Base-by-base conservation (phyloP, 2,329 filamentous ascomycete genomes). In the Lojkania enalia region DNA sequence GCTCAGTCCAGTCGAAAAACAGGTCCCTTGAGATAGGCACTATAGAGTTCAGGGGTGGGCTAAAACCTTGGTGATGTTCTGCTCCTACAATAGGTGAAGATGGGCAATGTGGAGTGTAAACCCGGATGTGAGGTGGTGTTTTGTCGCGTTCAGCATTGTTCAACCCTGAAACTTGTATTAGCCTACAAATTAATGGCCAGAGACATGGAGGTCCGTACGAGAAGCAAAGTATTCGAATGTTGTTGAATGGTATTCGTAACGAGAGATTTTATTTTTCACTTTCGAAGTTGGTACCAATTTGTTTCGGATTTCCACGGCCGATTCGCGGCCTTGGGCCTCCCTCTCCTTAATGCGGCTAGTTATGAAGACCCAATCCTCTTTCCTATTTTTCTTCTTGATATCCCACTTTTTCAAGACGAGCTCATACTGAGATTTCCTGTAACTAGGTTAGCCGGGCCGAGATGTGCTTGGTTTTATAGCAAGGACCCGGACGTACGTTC, bases 281-380 rank as follows among this genome's bases (percentile, higher is more conserved):
- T 33, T 33, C 30, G 7, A 9, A 11, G 9, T 15, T 15, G 30
- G 15, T 11, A 33, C 30, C 30, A 6, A 7, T 16, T 33, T 15
- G 15, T 15, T 15, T 9, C 15, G 15, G 15, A 33, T 7, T 9
- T 16, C 15, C 9, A 33, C 30, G 6, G 15, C 16, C 9, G 30
- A 11, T 12, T 9, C 9, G 15, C 6, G 30, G 7, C 30, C 15
- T 7, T 16, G 9, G 9, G 30, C 15, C 16, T 33, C 9, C 15
- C 30, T 9, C 30, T 33, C 30, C 6, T 11, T 11, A 7, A 30
- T 20, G 21, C 25, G 37, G 31, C 3, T 35, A 42, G 29, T 20
- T 42, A 25, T 46, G 25, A 19, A 46, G 41, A 19, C 30, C 39
- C 14, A 39, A 32, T 20, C 43, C 35, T 32, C 37, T 35, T 27